Conservation (phyloP, 2,329 filamentous ascomycete species). For the Cladophialophora immunda region DNA sequence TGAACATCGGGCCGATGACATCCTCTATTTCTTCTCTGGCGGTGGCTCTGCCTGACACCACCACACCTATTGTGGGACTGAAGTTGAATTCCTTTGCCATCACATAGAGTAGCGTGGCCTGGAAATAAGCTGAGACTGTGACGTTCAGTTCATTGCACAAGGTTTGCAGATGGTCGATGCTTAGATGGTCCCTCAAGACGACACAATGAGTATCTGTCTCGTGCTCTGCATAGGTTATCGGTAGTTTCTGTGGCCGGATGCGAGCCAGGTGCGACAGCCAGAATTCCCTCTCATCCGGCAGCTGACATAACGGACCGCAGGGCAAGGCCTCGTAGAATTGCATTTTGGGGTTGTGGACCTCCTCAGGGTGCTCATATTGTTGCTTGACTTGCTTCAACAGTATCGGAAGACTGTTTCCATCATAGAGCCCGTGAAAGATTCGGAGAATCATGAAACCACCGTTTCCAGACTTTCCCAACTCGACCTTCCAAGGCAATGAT, state of each 20-base stretch:
- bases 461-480: constrained; percentile 42
- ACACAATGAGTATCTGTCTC: background rate
- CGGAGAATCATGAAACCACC: constrained; percentile 63
- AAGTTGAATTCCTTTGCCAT: constrained; percentile 62
- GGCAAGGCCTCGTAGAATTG: constrained; percentile 66
- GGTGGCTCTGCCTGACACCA: constrained; percentile 80
- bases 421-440: constrained; percentile 88
- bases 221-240: background rate
- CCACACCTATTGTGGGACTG: constrained; percentile 71
- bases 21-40: constrained; percentile 71
- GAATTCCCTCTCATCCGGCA: constrained; percentile 65
- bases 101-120: constrained; percentile 75
- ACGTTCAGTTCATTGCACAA: constrained; percentile 70
- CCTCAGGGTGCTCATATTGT: constrained; percentile 54
- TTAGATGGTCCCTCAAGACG: constrained; percentile 38
- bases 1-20: constrained; percentile 85
- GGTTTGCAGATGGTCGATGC: constrained; percentile 58
- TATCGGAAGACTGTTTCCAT: constrained; percentile 78
- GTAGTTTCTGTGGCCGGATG: constrained; percentile 25
- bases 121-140: constrained; percentile 79
- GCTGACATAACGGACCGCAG: constrained; percentile 70
- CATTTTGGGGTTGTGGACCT: constrained; percentile 1
- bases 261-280: constrained; percentile 63
- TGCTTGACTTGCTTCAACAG: constrained; percentile 68
- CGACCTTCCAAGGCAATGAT: constrained; percentile 46